Percentiles rank a stretch among this genome's conserved stretches.
These are phyloP conservation scores for Kondoa malvinella DNA, from an alignment of 768 basidiomycete genomes.

Conservation along the genomic window DNA sequence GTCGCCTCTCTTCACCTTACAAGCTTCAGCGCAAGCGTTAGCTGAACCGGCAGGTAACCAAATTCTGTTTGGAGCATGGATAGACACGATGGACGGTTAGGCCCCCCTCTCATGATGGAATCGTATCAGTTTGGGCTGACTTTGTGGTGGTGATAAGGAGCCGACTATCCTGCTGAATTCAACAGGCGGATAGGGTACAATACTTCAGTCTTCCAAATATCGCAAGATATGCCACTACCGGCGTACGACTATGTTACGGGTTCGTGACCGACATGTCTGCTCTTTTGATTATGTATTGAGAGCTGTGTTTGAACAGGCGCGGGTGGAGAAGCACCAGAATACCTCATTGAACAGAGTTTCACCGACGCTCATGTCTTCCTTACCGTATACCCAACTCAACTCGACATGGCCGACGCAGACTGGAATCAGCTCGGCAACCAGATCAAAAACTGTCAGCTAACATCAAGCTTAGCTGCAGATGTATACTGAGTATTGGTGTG, in stretches of 20 bases:
- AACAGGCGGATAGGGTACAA: constrained; percentile 25
- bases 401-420: constrained; percentile 23
- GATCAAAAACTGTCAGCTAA: constrained; percentile 21
- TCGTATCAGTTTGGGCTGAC: neutral
- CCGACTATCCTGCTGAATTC: constrained; percentile 21
- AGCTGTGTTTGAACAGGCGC: constrained; percentile 25
- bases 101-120: neutral
- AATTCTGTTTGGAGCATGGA: constrained; percentile 26
- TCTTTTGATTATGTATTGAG: no score
- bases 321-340: constrained; percentile 25
- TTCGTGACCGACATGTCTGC: neutral
- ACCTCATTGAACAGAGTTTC: constrained; percentile 23
- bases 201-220: constrained; percentile 26
- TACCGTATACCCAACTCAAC: constrained; percentile 26
- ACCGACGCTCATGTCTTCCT: constrained; percentile 29
- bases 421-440: constrained; percentile 25
- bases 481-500: neutral
- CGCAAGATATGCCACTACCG: constrained; percentile 26
- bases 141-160: no score
- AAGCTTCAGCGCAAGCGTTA: constrained; percentile 10
- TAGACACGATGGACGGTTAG: constrained; percentile 23
- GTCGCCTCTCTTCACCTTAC: neutral
- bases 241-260: constrained; percentile 24
- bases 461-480: neutral
- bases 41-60: constrained; percentile 23